Evolutionary conservation across 306 rosid species (phyloP).

Genomic region (Corylus heterophylla): DNA sequence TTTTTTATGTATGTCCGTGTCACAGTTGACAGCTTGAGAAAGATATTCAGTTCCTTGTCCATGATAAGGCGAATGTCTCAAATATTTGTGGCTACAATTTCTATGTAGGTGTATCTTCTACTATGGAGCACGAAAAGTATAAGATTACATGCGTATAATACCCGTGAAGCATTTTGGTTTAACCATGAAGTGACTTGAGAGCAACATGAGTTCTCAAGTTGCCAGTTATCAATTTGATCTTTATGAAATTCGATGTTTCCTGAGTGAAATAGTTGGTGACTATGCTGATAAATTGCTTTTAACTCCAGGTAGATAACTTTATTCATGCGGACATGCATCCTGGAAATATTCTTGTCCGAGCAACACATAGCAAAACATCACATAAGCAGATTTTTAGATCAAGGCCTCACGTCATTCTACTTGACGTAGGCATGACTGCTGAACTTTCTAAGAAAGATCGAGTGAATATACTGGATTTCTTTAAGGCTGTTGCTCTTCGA

Average conservation of each 20-base stretch:
- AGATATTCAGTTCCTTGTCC: neutral
- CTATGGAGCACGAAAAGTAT: neutral
- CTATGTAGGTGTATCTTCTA: neutral
- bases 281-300: constrained; percentile 26
- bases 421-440: constrained; percentile 82
- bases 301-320: constrained; percentile 77
- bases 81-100: neutral
- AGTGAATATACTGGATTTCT: constrained; percentile 53
- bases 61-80: neutral
- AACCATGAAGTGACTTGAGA: neutral
- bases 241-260: neutral
- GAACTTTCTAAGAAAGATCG: constrained; percentile 65
- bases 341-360: constrained; percentile 83
- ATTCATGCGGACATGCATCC: constrained; percentile 93
- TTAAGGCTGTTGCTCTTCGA: constrained; percentile 71
- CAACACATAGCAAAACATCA: constrained; percentile 33
- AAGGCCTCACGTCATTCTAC: constrained; percentile 82
- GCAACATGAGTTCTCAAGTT: neutral
- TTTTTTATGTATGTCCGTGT: neutral
- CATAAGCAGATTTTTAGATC: constrained; percentile 50
- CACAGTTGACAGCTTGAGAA: neutral
- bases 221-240: constrained; percentile 1
- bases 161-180: neutral
- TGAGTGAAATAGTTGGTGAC: constrained; percentile 21
- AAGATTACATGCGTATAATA: neutral